Evolutionary conservation across 73 alveolate species (phyloP), one percentile per base, ranked within the genome.

Genomic region (Blepharisma japonicum): DNA sequence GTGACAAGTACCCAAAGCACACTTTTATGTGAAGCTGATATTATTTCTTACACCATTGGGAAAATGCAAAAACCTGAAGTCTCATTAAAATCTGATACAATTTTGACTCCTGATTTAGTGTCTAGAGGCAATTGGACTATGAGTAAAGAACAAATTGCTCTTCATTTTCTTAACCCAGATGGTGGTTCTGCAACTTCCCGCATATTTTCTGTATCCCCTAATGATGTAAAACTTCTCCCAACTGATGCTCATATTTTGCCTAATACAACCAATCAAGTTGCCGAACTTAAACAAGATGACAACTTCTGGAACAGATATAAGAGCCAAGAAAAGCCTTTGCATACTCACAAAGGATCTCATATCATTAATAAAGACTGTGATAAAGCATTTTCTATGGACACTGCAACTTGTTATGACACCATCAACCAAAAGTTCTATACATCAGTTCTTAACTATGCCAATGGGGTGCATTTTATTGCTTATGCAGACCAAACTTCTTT

Each of bases 111-210:
- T 32, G 76, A 72, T n/a, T 72, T 83, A 54, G 79, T 92, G 4
- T 23, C 89, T 42, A 72, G 83, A 39, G 88, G 89, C 21, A 55
- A 68, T 5, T 92, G 98, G 96, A 92, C 94, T 0, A 84, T 92
- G 84, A 56, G 81, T 77, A 79, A 87, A 32, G 83, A 87, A 18
- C 77, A 90, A 11, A 66, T 92, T 11, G 84, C 96, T 9, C 85
- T 83, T 18, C 90, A 92, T 68, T 71, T 70, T 72, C 45, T 85
- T 45, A 18, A 38, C 46, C 48, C 55, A 5, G 83, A 74, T 6
- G 76, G 77, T 45, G 82, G 46, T 55, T 77, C 79, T 6, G 84
- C 77, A 6, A 67, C 80, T 6, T 87, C 87, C 48, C 88, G 89
- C 68, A 68, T 90, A 0, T 90, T 90, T 71, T 89, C 97, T 0